Conservation (phyloP, 257 asterid species). For the Penstemon davidsonii region DNA sequence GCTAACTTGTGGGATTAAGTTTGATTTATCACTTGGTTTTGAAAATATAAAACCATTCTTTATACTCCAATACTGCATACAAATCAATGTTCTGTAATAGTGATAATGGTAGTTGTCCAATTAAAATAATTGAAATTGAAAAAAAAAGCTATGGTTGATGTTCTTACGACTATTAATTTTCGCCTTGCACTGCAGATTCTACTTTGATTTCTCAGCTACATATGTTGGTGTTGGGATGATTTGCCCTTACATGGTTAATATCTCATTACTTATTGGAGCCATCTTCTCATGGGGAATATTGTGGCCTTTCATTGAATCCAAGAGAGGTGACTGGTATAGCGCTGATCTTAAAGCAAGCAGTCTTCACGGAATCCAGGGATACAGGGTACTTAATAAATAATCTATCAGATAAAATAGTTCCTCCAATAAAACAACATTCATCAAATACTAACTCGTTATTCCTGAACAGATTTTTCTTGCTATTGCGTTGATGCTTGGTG, state of each 20-base stretch:
- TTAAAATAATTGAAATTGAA: neutral
- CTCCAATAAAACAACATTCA: too few species aligned
- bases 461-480: constrained; percentile 50
- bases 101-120: neutral
- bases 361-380: constrained; percentile 54
- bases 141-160: neutral
- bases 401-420: too few species aligned
- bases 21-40: neutral
- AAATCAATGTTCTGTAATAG: too few species aligned
- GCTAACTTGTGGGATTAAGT: too few species aligned
- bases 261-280: constrained; percentile 56
- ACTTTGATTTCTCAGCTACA: constrained; percentile 64
- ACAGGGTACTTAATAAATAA: constrained; percentile 20
- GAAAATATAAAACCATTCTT: neutral
- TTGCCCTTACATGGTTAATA: constrained; percentile 57
- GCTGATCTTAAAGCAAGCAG: constrained; percentile 35
- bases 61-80: too few species aligned
- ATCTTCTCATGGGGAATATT: constrained; percentile 66
- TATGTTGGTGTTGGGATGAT: constrained; percentile 77
- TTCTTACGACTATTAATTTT: neutral
- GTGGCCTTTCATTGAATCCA: constrained; percentile 61
- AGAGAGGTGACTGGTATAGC: constrained; percentile 60
- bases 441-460: too few species aligned
- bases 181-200: constrained; percentile 40
- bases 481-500: constrained; percentile 65